phyloP scores from a whole-genome alignment of 176 grass and related monocot genomes.

The Phoenix roebelenii region DNA sequence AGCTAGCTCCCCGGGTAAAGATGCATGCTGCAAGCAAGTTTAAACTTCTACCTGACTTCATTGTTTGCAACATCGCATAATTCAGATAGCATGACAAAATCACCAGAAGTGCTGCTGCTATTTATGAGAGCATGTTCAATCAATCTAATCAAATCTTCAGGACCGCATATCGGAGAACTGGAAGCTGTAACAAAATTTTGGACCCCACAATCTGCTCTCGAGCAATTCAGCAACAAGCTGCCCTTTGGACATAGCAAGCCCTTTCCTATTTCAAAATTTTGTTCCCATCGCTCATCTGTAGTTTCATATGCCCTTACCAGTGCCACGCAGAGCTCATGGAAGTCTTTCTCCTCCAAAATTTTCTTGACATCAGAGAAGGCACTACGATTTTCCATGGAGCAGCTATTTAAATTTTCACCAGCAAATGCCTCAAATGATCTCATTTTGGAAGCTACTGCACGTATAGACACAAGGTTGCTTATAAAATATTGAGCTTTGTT shows the following conservation, averaged over 20 bases:
- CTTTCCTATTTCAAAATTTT: conserved; percentile 2
- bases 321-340: conserved; percentile 43
- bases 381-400: conserved; percentile 53
- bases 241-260: conserved; percentile 4
- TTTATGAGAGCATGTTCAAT: conserved; percentile 29
- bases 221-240: conserved; percentile 41
- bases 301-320: conserved; percentile 38
- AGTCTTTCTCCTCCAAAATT: conserved; percentile 55
- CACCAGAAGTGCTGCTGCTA: background rate
- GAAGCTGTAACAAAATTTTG: conserved; percentile 29
- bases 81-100: background rate
- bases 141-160: conserved; percentile 51
- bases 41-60: background rate
- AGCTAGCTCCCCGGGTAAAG: no score
- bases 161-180: conserved; percentile 28
- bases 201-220: conserved; percentile 29
- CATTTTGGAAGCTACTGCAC: conserved; percentile 61
- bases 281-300: conserved; percentile 17
- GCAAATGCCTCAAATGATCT: conserved; percentile 46
- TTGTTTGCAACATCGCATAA: conserved; percentile 1
- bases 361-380: conserved; percentile 64
- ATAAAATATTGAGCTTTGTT: conserved; percentile 34
- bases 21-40: background rate
- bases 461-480: conserved; percentile 55
- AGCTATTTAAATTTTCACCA: conserved; percentile 39